Percentiles rank a stretch among this genome's conserved stretches.
These are phyloP conservation scores for Beauveria australis DNA, from an alignment of 2,329 filamentous ascomycete genomes.

Conservation along the genomic window DNA sequence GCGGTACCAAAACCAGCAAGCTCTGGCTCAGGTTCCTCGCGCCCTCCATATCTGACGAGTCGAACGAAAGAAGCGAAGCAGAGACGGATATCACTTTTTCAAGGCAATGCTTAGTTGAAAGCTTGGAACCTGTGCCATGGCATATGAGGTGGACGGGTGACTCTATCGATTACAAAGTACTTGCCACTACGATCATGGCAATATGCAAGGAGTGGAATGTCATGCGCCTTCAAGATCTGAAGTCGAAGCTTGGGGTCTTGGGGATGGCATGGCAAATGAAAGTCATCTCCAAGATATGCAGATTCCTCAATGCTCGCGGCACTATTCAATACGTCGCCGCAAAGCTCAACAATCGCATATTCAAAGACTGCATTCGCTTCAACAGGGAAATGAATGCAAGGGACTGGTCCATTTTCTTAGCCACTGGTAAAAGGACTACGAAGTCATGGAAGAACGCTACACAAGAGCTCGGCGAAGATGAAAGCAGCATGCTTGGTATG, in stretches of 20 bases:
- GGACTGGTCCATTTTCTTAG: slow-evolving; percentile 49
- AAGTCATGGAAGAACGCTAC: neutral
- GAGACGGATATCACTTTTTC: slow-evolving; percentile 30
- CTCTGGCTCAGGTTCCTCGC: slow-evolving; percentile 52
- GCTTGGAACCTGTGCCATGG: slow-evolving; percentile 49
- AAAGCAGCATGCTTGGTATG: neutral
- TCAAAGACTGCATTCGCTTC: slow-evolving; percentile 55
- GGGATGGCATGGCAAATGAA: slow-evolving; percentile 53
- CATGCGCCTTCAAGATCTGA: slow-evolving; percentile 49
- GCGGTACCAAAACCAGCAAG: slow-evolving; percentile 54
- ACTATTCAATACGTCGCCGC: slow-evolving; percentile 50
- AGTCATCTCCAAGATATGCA: slow-evolving; percentile 48
- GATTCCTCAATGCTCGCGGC: slow-evolving; percentile 48
- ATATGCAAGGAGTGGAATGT: slow-evolving; percentile 50
- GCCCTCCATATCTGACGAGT: slow-evolving; percentile 33
- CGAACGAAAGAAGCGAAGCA: slow-evolving; percentile 18
- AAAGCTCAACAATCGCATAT: slow-evolving; percentile 43
- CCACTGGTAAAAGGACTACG: slow-evolving; percentile 33
- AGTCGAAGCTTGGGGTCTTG: slow-evolving; percentile 47
- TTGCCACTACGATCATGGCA: slow-evolving; percentile 50
- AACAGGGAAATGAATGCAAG: slow-evolving; percentile 45
- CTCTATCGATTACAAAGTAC: slow-evolving; percentile 49
- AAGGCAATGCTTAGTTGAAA: slow-evolving; percentile 30
- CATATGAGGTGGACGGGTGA: slow-evolving; percentile 47
- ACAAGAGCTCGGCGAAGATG: slow-evolving; percentile 3